phyloP scores from a whole-genome alignment of 176 grass and related monocot species.

The Phoenix roebelenii region DNA sequence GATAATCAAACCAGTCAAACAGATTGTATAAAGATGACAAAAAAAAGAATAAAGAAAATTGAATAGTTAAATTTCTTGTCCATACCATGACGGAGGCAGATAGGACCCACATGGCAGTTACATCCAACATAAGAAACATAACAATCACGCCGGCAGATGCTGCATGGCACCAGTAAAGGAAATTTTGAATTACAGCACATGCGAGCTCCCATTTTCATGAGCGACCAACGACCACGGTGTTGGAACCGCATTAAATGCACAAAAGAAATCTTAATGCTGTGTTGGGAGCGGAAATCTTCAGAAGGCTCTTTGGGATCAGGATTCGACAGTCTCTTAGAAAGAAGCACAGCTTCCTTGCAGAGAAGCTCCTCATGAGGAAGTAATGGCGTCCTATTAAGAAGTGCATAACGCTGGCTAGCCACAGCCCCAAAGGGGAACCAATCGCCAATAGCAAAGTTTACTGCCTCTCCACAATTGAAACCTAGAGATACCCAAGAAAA shows the following conservation, averaged over 20 bases:
- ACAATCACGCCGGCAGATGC: slow-evolving; percentile 79
- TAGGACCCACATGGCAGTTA: slow-evolving; percentile 57
- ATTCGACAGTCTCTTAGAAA: slow-evolving; percentile 35
- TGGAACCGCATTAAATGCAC: slow-evolving; percentile 65
- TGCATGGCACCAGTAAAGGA: slow-evolving; percentile 40
- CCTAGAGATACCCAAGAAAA: slow-evolving; percentile 26
- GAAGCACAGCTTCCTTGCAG: slow-evolving; percentile 56
- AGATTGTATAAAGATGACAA: not conserved
- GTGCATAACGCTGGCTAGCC: slow-evolving; percentile 55
- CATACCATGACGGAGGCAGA: slow-evolving; percentile 93
- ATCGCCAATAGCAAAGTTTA: slow-evolving; percentile 64
- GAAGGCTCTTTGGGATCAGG: slow-evolving; percentile 19
- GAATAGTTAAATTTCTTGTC: not conserved
- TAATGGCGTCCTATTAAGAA: slow-evolving; percentile 52
- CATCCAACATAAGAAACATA: slow-evolving; percentile 67
- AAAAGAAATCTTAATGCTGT: slow-evolving; percentile 62
- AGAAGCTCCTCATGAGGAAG: slow-evolving; percentile 87
- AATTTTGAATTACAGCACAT: slow-evolving; percentile 36
- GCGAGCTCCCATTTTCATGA: slow-evolving; percentile 54
- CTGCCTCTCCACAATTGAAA: slow-evolving; percentile 88
- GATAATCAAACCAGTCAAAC: not conserved
- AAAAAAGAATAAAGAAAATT: not conserved
- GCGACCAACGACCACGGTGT: slow-evolving; percentile 28
- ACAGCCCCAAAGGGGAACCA: slow-evolving; percentile 62
- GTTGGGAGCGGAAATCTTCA: slow-evolving; percentile 43